Percentiles rank a stretch among this genome's conserved stretches.
phyloP scores from a whole-genome alignment of 441 rosid species.

The Pelargonium cotyledonis region DNA sequence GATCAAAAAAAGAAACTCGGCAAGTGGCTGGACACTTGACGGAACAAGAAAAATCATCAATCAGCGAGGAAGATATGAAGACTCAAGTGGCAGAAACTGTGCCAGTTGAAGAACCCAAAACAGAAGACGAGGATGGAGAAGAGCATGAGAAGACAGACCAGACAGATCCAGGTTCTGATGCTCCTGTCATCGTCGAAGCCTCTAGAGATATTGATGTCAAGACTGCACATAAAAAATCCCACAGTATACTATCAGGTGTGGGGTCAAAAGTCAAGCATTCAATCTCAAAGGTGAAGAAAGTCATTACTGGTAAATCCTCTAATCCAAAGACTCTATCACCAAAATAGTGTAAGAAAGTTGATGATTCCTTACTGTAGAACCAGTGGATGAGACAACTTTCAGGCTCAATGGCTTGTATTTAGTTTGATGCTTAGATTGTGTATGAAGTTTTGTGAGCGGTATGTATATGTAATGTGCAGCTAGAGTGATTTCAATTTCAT shows the following conservation, averaged over 20 bases:
- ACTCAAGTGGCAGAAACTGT: constrained; percentile 25
- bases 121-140: constrained; percentile 40
- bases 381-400: neutral
- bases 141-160: constrained; percentile 47
- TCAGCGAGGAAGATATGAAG: constrained; percentile 21
- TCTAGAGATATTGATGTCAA: constrained; percentile 49
- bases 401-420: constrained; percentile 3
- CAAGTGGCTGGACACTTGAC: constrained; percentile 19
- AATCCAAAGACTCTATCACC: constrained; percentile 56
- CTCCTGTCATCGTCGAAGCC: constrained; percentile 57
- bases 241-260: constrained; percentile 69
- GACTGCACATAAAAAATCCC: constrained; percentile 62
- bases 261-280: constrained; percentile 91
- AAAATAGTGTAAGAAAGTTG: constrained; percentile 22
- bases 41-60: constrained; percentile 23
- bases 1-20: constrained; percentile 6
- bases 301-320: constrained; percentile 74
- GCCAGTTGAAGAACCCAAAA: constrained; percentile 34
- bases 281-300: constrained; percentile 88
- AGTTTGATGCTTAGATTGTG: neutral
- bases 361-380: neutral
- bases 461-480: constrained; percentile 11
- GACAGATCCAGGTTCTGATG: constrained; percentile 52
- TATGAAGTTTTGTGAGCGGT: constrained; percentile 13
- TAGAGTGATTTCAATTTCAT: constrained; percentile 8